Conservation (phyloP, 2,329 filamentous ascomycete genomes). For the Aspergillus latus region DNA sequence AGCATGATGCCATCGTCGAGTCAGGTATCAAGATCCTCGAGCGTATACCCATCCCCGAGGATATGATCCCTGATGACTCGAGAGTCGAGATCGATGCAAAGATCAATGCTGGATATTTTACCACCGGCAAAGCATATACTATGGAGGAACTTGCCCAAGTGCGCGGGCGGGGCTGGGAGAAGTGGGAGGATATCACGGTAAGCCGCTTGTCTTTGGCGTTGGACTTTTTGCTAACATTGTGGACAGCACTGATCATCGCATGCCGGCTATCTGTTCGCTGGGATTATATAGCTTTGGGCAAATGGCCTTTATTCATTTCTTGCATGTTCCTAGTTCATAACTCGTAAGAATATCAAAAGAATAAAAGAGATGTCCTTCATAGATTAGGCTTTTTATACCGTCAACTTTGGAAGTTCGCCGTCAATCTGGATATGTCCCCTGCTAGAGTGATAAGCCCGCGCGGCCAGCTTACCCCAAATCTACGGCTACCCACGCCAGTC, state of each 20-base stretch:
- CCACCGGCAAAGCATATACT: conserved; percentile 84
- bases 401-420: background rate
- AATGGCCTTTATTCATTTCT: background rate
- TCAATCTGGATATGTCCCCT: conserved; percentile 7
- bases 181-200: conserved; percentile 51
- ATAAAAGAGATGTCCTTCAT: background rate
- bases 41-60: conserved; percentile 86
- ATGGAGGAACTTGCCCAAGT: conserved; percentile 82
- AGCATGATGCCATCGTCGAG: conserved; percentile 53
- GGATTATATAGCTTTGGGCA: background rate
- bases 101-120: conserved; percentile 88
- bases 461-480: conserved; percentile 1
- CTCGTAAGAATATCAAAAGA: background rate
- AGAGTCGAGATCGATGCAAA: conserved; percentile 99
- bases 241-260: conserved; percentile 23
- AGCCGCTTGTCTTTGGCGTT: conserved; percentile 10
- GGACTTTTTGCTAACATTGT: background rate
- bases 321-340: background rate
- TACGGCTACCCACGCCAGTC: conserved; percentile 14
- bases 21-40: conserved; percentile 72
- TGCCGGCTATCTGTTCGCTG: background rate
- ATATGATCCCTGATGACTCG: conserved; percentile 91
- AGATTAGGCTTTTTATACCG: too few relatives aligned
- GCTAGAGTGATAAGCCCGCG: background rate
- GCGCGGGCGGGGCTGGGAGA: conserved; percentile 89